These are phyloP conservation scores for Neonectria sp. DNA, from an alignment of 2,329 filamentous ascomycete species.

Conservation along the genomic window DNA sequence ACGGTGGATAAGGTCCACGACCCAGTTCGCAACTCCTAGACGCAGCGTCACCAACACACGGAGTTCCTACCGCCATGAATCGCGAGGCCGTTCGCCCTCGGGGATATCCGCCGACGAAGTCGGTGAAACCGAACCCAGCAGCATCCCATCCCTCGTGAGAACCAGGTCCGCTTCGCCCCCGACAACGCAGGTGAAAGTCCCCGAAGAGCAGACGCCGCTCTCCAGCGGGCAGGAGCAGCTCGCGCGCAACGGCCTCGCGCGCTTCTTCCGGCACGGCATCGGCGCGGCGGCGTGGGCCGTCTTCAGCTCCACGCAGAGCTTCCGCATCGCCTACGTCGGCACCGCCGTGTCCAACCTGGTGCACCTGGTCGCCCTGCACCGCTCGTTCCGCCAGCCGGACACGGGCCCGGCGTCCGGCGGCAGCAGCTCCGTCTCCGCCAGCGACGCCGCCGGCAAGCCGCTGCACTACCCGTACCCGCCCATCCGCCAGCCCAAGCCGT, in stretches of 20 bases:
- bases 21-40: conserved; percentile 42
- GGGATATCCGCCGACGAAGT: conserved; percentile 24
- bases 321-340: conserved; percentile 47
- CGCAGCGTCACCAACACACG: conserved; percentile 30
- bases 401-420: conserved; percentile 29
- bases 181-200: conserved; percentile 14
- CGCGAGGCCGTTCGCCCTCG: conserved; percentile 16
- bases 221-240: conserved; percentile 42
- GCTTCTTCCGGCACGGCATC: conserved; percentile 46
- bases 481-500: conserved; percentile 41
- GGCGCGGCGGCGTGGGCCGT: conserved; percentile 44
- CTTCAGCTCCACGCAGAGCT: conserved; percentile 43
- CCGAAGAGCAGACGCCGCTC: conserved; percentile 16
- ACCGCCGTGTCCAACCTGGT: conserved; percentile 46
- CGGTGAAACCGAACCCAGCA: not conserved
- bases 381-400: conserved; percentile 44
- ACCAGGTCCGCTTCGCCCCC: conserved; percentile 7
- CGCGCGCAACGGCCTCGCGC: conserved; percentile 41
- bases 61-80: conserved; percentile 6
- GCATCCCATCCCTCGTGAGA: conserved; percentile 20
- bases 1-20: conserved; percentile 35
- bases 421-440: conserved; percentile 35
- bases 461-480: conserved; percentile 46
- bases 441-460: conserved; percentile 18
- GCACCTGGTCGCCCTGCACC: conserved; percentile 42